Evolutionary conservation across 1,284 basidiomycete genomes (phyloP).

Genomic region (Cystobasidium sp.): DNA sequence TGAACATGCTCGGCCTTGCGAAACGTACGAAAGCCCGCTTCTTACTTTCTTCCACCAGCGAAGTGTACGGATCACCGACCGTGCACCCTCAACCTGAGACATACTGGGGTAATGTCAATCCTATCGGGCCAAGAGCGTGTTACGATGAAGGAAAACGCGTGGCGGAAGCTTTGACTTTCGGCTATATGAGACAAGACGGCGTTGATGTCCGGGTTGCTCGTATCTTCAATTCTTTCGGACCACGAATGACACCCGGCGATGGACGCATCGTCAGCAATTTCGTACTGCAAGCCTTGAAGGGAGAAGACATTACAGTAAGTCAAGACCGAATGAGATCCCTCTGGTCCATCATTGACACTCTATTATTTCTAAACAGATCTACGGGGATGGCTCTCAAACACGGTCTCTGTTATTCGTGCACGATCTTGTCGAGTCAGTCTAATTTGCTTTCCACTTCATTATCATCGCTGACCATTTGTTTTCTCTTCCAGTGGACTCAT

Average conservation of each 20-base stretch:
- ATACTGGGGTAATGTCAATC: slow-evolving; percentile 94
- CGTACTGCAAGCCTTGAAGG: slow-evolving; percentile 92
- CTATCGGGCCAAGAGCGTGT: slow-evolving; percentile 86
- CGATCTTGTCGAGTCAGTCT: slow-evolving; percentile 60
- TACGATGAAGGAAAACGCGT: slow-evolving; percentile 79
- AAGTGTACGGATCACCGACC: slow-evolving; percentile 84
- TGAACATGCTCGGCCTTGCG: slow-evolving; percentile 98
- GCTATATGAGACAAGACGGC: slow-evolving; percentile 88
- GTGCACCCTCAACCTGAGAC: slow-evolving; percentile 78
- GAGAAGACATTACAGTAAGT: slow-evolving; percentile 84
- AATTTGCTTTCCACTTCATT: neutral
- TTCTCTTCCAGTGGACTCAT: slow-evolving; percentile 64
- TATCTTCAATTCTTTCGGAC: slow-evolving; percentile 85
- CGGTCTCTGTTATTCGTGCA: slow-evolving; percentile 67
- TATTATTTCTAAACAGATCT: slow-evolving; percentile 61
- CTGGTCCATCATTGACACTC: neutral
- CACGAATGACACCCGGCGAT: slow-evolving; percentile 65
- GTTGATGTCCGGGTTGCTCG: slow-evolving; percentile 94
- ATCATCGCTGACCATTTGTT: neutral
- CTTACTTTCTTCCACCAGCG: slow-evolving; percentile 69
- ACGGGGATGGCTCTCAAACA: slow-evolving; percentile 93
- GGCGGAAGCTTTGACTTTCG: slow-evolving; percentile 79
- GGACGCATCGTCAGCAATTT: slow-evolving; percentile 98
- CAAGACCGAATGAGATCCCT: neutral
- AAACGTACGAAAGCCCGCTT: slow-evolving; percentile 97